Conservation (phyloP, 257 asterid genomes). For the Asclepias syriaca region DNA sequence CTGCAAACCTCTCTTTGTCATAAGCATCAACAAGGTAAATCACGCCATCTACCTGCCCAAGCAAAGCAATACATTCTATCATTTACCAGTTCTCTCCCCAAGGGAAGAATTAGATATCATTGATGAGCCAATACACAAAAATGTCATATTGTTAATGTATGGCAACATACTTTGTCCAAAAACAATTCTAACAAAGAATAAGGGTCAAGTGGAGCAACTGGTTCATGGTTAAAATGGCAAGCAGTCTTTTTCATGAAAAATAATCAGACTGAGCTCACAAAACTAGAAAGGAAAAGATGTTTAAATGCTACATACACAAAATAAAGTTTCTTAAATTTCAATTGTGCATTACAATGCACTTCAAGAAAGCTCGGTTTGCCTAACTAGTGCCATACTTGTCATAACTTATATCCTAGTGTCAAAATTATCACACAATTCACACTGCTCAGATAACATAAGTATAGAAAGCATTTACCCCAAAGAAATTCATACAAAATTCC, state of each 20-base stretch:
- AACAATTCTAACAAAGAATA: neutral
- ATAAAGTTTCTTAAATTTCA: neutral
- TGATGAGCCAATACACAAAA: neutral
- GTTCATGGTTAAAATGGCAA: neutral
- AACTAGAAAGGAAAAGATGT: neutral
- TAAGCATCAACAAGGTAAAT: constrained; percentile 22
- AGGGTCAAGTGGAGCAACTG: neutral
- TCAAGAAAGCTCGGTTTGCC: neutral
- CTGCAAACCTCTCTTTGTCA: constrained; percentile 22
- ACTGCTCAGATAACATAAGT: neutral
- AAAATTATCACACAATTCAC: neutral
- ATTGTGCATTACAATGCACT: neutral
- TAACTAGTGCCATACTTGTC: neutral
- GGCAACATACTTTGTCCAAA: neutral
- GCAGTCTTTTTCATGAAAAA: neutral
- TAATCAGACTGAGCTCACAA: neutral
- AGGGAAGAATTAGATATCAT: neutral
- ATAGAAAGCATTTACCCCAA: neutral
- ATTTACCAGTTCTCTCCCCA: neutral
- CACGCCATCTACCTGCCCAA: constrained; percentile 17
- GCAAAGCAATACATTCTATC: neutral
- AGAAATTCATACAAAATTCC: neutral
- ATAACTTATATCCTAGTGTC: neutral
- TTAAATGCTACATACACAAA: neutral
- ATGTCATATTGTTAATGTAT: neutral